Base-by-base conservation (phyloP, 1,139 yeast genomes). In the Yamadazyma membranifaciens region DNA sequence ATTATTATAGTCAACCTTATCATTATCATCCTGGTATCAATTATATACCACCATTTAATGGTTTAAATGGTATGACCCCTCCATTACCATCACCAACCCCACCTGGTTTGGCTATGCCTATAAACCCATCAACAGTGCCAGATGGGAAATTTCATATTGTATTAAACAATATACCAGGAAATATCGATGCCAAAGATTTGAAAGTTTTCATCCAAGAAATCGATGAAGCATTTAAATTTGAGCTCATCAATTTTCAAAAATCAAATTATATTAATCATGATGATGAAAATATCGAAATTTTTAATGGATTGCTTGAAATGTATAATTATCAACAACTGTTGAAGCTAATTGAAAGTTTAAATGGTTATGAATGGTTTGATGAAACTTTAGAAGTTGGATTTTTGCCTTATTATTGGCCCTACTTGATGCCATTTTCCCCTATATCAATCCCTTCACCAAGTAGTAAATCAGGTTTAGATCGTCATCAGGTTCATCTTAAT, bases 301-400 rank as follows among this genome's bases (percentile, higher is more conserved):
- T 24, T 22, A 34, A 26, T 11, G 49, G 55, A 6, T 32, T 50
- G 24, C 31, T 61, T 14, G 56, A 56, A 43, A 39, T 51, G 6
- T 38, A 39, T 12, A 50, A 53, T 27, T 52, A 54, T 48, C 39
- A 45, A 4, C 42, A 52, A 11, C 48, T 52, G 34, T 29, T 31
- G 17, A 44, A 40, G 16, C 40, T 62, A 11, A 41, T 57, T 17
- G 59, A 57, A 7, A 45, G 40, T 2, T 46, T 63, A 36, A 52
- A 63, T 43, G 68, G 67, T 1, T 57, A 53, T 43, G 56, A 56
- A 34, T 63, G 63, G 65, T 34, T 39, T 6, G 51, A 48, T 5
- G 48, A 46, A 30, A 46, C 45, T 4, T 42, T 63, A 35, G 59
- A 57, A 14, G 65, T 51, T 14, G 42, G 41, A 28, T 33, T 48